Percentiles rank a stretch among this genome's conserved stretches.
These are phyloP conservation scores for Chaetomium sp. DNA, from an alignment of 2,329 filamentous ascomycete genomes.

Conservation along the genomic window DNA sequence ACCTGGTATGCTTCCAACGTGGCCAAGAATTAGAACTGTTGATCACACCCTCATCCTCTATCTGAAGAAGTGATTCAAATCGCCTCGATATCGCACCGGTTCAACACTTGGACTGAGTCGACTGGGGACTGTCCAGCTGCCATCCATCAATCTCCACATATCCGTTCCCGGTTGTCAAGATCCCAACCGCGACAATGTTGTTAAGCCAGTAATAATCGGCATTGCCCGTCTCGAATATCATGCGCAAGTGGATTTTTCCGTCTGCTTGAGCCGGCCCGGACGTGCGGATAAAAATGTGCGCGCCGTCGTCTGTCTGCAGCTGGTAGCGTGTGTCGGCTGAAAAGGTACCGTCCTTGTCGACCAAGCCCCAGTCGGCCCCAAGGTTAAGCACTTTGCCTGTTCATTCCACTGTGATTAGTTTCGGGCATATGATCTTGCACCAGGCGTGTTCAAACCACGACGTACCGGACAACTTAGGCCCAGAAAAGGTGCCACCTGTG, in stretches of 20 bases:
- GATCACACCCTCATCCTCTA: no score
- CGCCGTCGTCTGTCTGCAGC: slow-evolving; percentile 27
- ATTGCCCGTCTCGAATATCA: slow-evolving; percentile 26
- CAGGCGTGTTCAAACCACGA: not conserved
- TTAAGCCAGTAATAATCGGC: slow-evolving; percentile 29
- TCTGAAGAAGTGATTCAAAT: no score
- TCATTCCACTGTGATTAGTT: not conserved
- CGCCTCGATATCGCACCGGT: no score
- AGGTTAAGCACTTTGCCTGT: slow-evolving; percentile 26
- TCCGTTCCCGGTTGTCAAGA: slow-evolving; percentile 19
- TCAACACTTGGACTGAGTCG: not conserved
- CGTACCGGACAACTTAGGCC: slow-evolving; percentile 23
- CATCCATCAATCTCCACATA: slow-evolving; percentile 26
- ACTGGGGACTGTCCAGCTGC: slow-evolving; percentile 21
- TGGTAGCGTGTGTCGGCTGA: slow-evolving; percentile 30
- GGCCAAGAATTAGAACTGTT: no score
- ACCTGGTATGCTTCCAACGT: no score
- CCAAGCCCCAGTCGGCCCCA: slow-evolving; percentile 28
- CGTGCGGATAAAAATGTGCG: slow-evolving; percentile 29
- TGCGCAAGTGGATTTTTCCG: slow-evolving; percentile 22
- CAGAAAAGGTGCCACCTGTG: slow-evolving; percentile 25
- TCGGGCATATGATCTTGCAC: not conserved
- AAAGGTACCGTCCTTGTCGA: slow-evolving; percentile 23
- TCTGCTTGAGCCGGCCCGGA: slow-evolving; percentile 24
- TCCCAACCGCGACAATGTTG: slow-evolving; percentile 27